Base-by-base conservation (phyloP, 2,329 filamentous ascomycete genomes). In the Penicillium sp. region DNA sequence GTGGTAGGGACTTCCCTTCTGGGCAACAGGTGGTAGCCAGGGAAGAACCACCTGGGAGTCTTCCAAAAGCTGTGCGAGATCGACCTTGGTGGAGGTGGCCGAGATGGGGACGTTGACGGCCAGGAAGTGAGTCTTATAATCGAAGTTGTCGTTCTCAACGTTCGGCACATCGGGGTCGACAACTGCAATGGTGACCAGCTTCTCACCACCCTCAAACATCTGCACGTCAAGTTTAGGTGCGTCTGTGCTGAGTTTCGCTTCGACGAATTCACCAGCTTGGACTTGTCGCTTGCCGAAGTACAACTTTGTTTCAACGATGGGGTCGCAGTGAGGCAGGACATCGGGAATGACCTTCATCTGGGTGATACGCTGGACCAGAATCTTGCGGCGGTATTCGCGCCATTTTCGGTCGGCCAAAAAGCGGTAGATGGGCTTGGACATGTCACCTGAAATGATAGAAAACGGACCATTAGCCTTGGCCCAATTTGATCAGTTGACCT, bases 341-440 rank as follows among this genome's bases (percentile, higher is more conserved):
- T 98, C 93, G 13, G 93, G 93, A 6, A 95, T 80, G 49, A 98
- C 83, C 62, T 83, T 79, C 77, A 97, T 85, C 68, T 95, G 88
- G 43, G 80, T 75, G 63, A 97, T 85, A 65, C 93, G 85, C 75
- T 98, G 93, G 55, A 83, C 76, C 56, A 94, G 80, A 55, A 97
- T 74, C 60, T 82, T 81, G 61, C 85, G 82, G 65, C 88, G 84
- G 74, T 93, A 89, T 56, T 82, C 77, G 60, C 84, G 83, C 93
- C 93, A 98, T 74, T 94, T 89, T 61, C 79, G 75, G 64, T 95
- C 81, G 53, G 91, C 88, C 44, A 97, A 84, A 69, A 87, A 80
- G 57, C 91, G 87, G 75, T 98, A 98, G 65, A 98, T 90, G 55
- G 91, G 91, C 70, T 95, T 95, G 74, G 81, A 84, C 88, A 97